Base-by-base conservation (phyloP, 495 filamentous ascomycete species). In the Friedmanniomyces simplex region DNA sequence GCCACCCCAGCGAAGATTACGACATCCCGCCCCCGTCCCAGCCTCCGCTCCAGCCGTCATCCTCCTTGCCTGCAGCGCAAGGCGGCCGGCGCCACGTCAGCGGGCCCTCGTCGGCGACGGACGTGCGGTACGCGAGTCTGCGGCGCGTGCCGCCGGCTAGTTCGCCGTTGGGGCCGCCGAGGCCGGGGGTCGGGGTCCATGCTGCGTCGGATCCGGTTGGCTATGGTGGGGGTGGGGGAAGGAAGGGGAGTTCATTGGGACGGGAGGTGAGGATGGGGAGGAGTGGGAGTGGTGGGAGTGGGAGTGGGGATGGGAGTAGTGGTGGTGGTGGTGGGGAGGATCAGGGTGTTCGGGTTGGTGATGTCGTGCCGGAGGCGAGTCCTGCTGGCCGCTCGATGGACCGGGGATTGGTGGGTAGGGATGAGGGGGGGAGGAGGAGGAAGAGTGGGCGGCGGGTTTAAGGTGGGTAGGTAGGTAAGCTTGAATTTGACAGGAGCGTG, bases 131-230 rank as follows among this genome's bases (percentile, higher is more conserved):
- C 37, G 43, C 64, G 14, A 52, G 53, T 24, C 47, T 62, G 22
- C 48, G 60, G 7, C 50, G 63, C 14, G 49, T 53, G 49, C 50
- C 59, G 20, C 57, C 61, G n/a, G 18, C 20, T 6, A 46, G 43
- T 11, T 52, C 60, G 22, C 51, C 42, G n/a, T 51, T 58, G n/a
- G 43, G 60, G 32, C 36, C 54, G 10, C 28, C 3, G 28, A 21
- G 47, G 49, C 51, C 41, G 20, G 53, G 43, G 0, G 8, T 43
- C 12, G 36, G 21, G 21, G 49, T 53, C 34, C 60, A 63, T 55
- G 39, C 57, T 34, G 51, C 63, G 47, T 68, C 66, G 25, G 68
- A 70, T 43, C 65, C 68, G 45, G 42, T 43, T 20, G 54, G 63
- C 18, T 59, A 36, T 13, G 52, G 54, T 26, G 16, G 39, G 37